Evolutionary conservation across 163 green algal species (phyloP).

Genomic region (Scenedesmus sp.): DNA sequence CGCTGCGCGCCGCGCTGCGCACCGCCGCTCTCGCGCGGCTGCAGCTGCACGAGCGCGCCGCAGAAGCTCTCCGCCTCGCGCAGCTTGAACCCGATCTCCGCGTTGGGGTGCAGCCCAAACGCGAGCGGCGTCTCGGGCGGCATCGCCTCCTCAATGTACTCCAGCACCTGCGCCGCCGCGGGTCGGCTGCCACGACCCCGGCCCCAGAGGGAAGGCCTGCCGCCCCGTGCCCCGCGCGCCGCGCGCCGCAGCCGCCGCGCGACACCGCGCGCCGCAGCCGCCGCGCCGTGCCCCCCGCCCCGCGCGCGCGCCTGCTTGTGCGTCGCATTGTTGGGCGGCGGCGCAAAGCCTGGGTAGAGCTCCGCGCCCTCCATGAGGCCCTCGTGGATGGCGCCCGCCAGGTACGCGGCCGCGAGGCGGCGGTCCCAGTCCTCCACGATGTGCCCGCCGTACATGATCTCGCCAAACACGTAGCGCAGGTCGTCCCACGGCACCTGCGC

Average conservation of each 20-base stretch:
- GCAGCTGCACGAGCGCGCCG: slow-evolving; percentile 74
- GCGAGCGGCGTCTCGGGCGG: slow-evolving; percentile 83
- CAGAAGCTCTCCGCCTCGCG: slow-evolving; percentile 87
- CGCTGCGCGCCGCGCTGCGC: no score
- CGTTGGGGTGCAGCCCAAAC: slow-evolving; percentile 94
- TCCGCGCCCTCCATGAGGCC: slow-evolving; percentile 85
- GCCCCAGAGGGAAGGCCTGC: background rate
- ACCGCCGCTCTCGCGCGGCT: slow-evolving; percentile 77
- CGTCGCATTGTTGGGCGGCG: slow-evolving; percentile 72
- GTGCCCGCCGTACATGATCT: slow-evolving; percentile 98
- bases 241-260: no score
- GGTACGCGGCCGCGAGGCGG: slow-evolving; percentile 84
- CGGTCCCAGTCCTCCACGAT: slow-evolving; percentile 96
- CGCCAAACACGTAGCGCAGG: slow-evolving; percentile 93
- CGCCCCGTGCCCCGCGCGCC: background rate
- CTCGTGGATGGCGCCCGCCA: slow-evolving; percentile 85
- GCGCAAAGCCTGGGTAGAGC: slow-evolving; percentile 83
- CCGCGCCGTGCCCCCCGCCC: no score
- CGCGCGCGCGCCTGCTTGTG: slow-evolving; percentile 71
- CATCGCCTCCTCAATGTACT: slow-evolving; percentile 86
- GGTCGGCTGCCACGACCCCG: no score
- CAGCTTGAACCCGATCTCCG: slow-evolving; percentile 93
- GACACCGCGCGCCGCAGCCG: no score
- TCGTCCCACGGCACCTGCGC: slow-evolving; percentile 87
- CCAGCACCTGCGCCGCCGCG: slow-evolving; percentile 78